Base-by-base conservation (phyloP, 495 filamentous ascomycete species). In the Penicillium tannophilum region DNA sequence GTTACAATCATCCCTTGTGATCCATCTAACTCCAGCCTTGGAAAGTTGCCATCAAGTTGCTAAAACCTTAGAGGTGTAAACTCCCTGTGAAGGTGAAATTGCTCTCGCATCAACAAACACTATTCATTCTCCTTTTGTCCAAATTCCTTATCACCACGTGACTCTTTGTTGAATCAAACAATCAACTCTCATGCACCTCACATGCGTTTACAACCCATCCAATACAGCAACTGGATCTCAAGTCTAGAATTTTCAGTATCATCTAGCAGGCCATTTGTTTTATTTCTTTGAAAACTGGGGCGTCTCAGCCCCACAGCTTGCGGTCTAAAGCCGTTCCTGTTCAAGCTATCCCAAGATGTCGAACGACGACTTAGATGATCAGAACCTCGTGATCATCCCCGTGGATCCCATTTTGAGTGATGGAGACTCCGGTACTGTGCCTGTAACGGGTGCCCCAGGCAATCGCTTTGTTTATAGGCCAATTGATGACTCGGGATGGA, bases 371-470 rank as follows among this genome's bases (percentile, higher is more conserved):
- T 9, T 9, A 19, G 68, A 67, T 17, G 67, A 72, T 6, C 42
- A 63, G 6, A 63, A 69, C 47, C 14, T 52, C 12, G 60, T 77
- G 20, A 58, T 72, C 7, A 69, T 77, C 28, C 69, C 73, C 5
- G 61, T 76, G 17, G 56, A 70, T 36, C 57, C 58, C 7, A 45
- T 58, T 5, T 63, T 69, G 16, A 76, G 68, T 28, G 77, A 80
- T 60, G 77, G 77, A 0, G 55, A 67, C 19, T 35, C 52, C 9
- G 48, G 55, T 12, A 63, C 60, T 4, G 79, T 76, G 77, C 76
- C 76, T 16, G 4, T 4, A 3, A 4, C 39, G 4, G 16, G 6
- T 7, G 60, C 26, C 6, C 70, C 66, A 14, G 47, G 62, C 20
- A 8, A 30, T 16, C 35, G 43, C 19, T 60, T 53, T 41, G 44